These are phyloP conservation scores for Saitozyma podzolica DNA, from an alignment of 768 basidiomycete species.

Conservation along the genomic window DNA sequence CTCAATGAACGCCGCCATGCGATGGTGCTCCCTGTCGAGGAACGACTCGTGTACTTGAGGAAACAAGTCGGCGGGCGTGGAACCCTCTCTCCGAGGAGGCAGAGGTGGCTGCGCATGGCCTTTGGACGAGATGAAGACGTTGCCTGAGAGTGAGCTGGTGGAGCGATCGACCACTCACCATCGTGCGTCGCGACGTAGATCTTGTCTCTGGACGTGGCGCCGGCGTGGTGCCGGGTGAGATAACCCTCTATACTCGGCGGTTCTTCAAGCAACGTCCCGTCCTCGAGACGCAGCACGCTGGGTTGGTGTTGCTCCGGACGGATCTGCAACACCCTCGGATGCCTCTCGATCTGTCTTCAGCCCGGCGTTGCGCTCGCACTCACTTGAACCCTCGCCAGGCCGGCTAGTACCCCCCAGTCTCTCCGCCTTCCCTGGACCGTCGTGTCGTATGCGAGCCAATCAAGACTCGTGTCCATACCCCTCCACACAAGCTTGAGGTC, in stretches of 20 bases:
- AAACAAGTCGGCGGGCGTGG: constrained; percentile 30
- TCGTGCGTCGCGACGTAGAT: constrained; percentile 41
- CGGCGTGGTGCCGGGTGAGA: constrained; percentile 52
- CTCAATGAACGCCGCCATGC: constrained; percentile 49
- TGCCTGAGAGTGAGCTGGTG: constrained; percentile 24
- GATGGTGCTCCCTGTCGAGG: constrained; percentile 35
- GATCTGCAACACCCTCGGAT: constrained; percentile 62
- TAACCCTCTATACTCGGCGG: constrained; percentile 86
- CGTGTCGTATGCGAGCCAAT: constrained; percentile 78
- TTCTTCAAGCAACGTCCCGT: constrained; percentile 63
- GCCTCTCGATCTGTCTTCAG: constrained; percentile 16
- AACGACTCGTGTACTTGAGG: constrained; percentile 35
- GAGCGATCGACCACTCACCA: constrained; percentile 26
- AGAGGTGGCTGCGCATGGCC: constrained; percentile 39
- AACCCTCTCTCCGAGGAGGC: constrained; percentile 20
- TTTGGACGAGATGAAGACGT: constrained; percentile 35
- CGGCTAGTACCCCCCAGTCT: constrained; percentile 73
- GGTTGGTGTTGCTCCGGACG: constrained; percentile 71
- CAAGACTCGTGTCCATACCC: constrained; percentile 63
- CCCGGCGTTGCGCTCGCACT: constrained; percentile 24
- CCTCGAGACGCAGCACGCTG: constrained; percentile 54
- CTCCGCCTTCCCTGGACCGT: constrained; percentile 61
- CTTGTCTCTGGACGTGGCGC: constrained; percentile 20
- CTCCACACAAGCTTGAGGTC: constrained; percentile 76
- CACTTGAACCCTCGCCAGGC: constrained; percentile 72